phyloP scores from a whole-genome alignment of 169 alveolate genomes.

The Plasmodium yoelii region DNA sequence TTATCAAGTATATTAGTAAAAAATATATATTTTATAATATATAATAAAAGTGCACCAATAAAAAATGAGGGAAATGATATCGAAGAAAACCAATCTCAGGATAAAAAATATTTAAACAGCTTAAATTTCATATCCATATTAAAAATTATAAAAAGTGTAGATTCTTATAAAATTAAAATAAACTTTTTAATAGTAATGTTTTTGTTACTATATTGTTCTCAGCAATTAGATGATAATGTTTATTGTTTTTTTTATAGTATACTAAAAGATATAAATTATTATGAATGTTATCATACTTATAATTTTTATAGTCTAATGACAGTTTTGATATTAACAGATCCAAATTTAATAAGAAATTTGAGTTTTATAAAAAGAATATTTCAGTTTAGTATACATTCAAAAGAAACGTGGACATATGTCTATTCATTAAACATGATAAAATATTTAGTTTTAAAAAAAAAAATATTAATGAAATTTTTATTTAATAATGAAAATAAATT shows the following conservation, averaged over 20 bases:
- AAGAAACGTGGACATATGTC: constrained; percentile 34
- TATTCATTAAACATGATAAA: constrained; percentile 59
- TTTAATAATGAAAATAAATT: constrained; percentile 50
- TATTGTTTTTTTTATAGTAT: constrained; percentile 62
- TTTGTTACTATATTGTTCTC: constrained; percentile 38
- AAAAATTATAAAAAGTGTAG: constrained; percentile 47
- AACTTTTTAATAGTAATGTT: constrained; percentile 54
- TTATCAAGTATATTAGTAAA: constrained; percentile 63
- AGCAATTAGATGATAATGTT: constrained; percentile 55
- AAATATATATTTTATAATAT: constrained; percentile 59
- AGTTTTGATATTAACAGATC: constrained; percentile 51
- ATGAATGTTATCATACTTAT: constrained; percentile 65
- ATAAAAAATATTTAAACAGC: constrained; percentile 40
- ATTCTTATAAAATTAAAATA: constrained; percentile 67
- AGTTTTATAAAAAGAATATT: constrained; percentile 66
- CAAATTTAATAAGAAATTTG: constrained; percentile 45
- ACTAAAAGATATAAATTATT: constrained; percentile 44
- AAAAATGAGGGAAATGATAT: constrained; percentile 11
- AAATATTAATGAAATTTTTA: constrained; percentile 29
- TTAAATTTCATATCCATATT: constrained; percentile 60
- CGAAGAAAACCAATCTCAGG: neutral
- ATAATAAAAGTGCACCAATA: constrained; percentile 5
- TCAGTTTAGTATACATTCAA: constrained; percentile 64
- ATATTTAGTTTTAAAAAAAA: constrained; percentile 47
- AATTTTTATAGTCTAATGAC: constrained; percentile 45